Percentiles rank a stretch among this genome's conserved stretches.
phyloP scores from a whole-genome alignment of 208 protist genomes.

The Crithidia acanthocephali region DNA sequence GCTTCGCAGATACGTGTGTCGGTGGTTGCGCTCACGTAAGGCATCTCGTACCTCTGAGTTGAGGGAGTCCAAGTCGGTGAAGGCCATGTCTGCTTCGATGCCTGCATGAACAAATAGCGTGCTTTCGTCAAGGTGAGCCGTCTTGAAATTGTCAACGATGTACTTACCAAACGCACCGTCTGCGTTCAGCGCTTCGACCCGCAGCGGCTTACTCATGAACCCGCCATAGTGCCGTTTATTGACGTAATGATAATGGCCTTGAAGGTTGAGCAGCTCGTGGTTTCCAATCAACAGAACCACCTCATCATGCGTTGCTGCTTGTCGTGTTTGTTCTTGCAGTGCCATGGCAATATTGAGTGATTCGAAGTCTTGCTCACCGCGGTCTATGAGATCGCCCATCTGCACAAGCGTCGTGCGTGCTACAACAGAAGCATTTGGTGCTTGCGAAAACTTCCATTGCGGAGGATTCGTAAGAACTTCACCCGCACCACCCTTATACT shows the following conservation, averaged over 20 bases:
- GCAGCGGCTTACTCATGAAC: conserved; percentile 52
- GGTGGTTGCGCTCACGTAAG: conserved; percentile 39
- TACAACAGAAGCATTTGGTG: conserved; percentile 8
- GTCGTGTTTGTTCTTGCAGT: conserved; percentile 46
- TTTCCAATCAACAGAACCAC: conserved; percentile 85
- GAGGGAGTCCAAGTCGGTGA: conserved; percentile 34
- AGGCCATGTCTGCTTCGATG: conserved; percentile 38
- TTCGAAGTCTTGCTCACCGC: conserved; percentile 61
- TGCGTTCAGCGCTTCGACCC: conserved; percentile 46
- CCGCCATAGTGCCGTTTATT: conserved; percentile 54
- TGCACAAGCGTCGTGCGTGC: conserved; percentile 75
- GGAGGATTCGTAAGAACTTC: conserved; percentile 28
- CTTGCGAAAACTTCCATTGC: conserved; percentile 24
- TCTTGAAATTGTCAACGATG: conserved; percentile 67
- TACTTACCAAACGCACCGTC: conserved; percentile 63
- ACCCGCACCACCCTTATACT: neutral
- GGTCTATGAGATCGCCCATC: conserved; percentile 83
- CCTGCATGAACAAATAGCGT: conserved; percentile 81
- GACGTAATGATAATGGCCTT: conserved; percentile 73
- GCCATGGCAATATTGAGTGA: conserved; percentile 56
- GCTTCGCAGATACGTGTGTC: conserved; percentile 42
- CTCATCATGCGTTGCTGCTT: conserved; percentile 36
- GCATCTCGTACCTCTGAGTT: conserved; percentile 52
- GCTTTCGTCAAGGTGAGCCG: conserved; percentile 46
- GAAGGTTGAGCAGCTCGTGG: conserved; percentile 88